Evolutionary conservation across 768 basidiomycete species (phyloP), one percentile per base, ranked within the genome.

Genomic region (Tricholoma terreum): DNA sequence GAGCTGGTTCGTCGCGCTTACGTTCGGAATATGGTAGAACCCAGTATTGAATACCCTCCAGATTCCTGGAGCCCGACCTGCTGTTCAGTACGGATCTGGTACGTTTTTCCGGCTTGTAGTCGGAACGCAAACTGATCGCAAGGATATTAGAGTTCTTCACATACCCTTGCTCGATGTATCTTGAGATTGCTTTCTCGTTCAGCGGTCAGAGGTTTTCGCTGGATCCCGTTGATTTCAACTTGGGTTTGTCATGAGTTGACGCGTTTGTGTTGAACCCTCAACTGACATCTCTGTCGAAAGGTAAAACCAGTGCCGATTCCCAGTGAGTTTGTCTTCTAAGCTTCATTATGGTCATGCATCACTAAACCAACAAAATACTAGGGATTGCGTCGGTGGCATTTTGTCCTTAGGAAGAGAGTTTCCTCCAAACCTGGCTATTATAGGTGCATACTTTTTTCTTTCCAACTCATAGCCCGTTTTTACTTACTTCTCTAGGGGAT

Each of bases 351-450:
- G 27, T 27, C 6, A 27, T 27, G 24, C 9, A 21, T 12, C 30
- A 42, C 42, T 51, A 48, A 3, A 33, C 21, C 22, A 43, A 22
- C n/a, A 15, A 54, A 15, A 55, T 17, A 24, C 30, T 57, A 83
- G 80, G 6, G 74, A 77, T 40, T 87, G 85, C 65, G 72, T 87
- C 3, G 84, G 80, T 5, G 83, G 80, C 4, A 75, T 89, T 30
- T 61, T 86, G 24, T 75, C 77, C 0, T 64, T 82, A 1, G 77
- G 70, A 8, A 66, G 72, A 57, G 71, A 73, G 12, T 78, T 85
- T 64, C 79, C 84, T 14, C 54, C 72, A 33, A 73, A 83, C 65
- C 71, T 89, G 22, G 80, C 81, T 12, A 83, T 89, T 67, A 75
- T 88, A 53, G 86, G 84, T 75, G 52, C 50, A 72, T 57, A 58